Percentiles rank a stretch among this genome's conserved stretches.
Conservation (phyloP, 352 stramenopile genomes). For the Elongisporangium senticosum region DNA sequence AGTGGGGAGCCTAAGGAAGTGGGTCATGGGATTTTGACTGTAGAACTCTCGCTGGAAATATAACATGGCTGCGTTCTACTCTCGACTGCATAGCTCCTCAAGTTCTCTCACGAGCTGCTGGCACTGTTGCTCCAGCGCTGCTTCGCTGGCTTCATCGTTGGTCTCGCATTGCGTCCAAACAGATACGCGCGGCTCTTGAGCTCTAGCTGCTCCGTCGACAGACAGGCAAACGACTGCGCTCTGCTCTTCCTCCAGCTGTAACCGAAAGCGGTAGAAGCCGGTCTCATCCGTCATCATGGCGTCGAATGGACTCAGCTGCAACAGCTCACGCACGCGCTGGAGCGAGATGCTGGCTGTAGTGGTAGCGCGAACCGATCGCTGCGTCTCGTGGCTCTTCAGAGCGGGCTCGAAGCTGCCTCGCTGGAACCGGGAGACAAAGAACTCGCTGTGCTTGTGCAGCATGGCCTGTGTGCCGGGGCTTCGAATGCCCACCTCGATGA, state of each 20-base stretch:
- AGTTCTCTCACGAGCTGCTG: slow-evolving; percentile 31
- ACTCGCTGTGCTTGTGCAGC: slow-evolving; percentile 37
- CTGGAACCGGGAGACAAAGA: slow-evolving; percentile 44
- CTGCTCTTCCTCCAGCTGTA: not conserved
- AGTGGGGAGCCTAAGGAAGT: slow-evolving; percentile 44
- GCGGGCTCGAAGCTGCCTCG: slow-evolving; percentile 20
- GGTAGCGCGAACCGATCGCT: slow-evolving; percentile 10
- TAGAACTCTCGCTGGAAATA: not conserved
- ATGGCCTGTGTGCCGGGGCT: slow-evolving; percentile 59
- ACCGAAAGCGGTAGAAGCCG: slow-evolving; percentile 43
- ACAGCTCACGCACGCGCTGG: slow-evolving; percentile 31
- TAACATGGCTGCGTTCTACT: not conserved
- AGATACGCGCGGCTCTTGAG: not conserved
- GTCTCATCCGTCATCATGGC: slow-evolving; percentile 34
- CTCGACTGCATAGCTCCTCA: slow-evolving; percentile 15
- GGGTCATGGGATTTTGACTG: not conserved
- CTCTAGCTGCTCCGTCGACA: slow-evolving; percentile 12
- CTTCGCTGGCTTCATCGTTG: not conserved
- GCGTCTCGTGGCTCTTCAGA: slow-evolving; percentile 15
- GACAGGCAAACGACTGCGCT: slow-evolving; percentile 24
- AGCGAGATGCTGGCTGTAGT: slow-evolving; percentile 18
- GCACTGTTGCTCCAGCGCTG: slow-evolving; percentile 11
- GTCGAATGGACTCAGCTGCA: slow-evolving; percentile 52
- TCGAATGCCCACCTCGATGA: slow-evolving; percentile 31
- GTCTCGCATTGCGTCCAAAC: slow-evolving; percentile 13